A percentile compares a stretch with the other conserved stretches of the same genome.
phyloP scores from a whole-genome alignment of 1,284 basidiomycete species.

The Malassezia pachydermatis region DNA sequence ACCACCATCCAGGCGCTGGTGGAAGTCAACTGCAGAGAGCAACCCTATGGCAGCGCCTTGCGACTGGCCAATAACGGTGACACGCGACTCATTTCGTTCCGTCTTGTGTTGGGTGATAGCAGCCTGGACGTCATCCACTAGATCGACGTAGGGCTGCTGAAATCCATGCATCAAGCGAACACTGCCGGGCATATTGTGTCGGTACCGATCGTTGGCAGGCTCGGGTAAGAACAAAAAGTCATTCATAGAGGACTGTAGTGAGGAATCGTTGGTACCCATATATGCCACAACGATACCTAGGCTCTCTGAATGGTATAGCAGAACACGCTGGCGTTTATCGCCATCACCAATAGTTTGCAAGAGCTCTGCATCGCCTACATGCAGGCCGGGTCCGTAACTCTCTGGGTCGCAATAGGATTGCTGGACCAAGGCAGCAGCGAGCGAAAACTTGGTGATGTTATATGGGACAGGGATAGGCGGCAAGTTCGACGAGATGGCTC shows the following conservation, averaged over 20 bases:
- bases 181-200: conserved; percentile 17
- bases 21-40: conserved; percentile 29
- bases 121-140: conserved; percentile 23
- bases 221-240: conserved; percentile 24
- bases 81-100: conserved; percentile 18
- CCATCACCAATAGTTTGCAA: conserved; percentile 32
- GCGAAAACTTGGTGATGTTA: conserved; percentile 4
- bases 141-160: conserved; percentile 31
- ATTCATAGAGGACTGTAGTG: conserved; percentile 23
- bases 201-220: conserved; percentile 21
- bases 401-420: conserved; percentile 10
- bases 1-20: conserved; percentile 20
- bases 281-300: conserved; percentile 30
- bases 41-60: conserved; percentile 34
- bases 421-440: conserved; percentile 14
- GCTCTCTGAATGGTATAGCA: conserved; percentile 27
- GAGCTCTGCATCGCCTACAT: conserved; percentile 25
- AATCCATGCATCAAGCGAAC: conserved; percentile 29
- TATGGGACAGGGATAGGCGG: conserved; percentile 1
- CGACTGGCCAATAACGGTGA: conserved; percentile 34
- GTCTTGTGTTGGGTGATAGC: conserved; percentile 25
- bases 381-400: not conserved
- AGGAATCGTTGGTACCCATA: conserved; percentile 32
- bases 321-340: conserved; percentile 20
- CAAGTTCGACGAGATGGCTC: too few species aligned